Percentiles rank a stretch among this genome's conserved stretches.
Conservation (phyloP, 352 stramenopile species). For the Pythium graminicola region DNA sequence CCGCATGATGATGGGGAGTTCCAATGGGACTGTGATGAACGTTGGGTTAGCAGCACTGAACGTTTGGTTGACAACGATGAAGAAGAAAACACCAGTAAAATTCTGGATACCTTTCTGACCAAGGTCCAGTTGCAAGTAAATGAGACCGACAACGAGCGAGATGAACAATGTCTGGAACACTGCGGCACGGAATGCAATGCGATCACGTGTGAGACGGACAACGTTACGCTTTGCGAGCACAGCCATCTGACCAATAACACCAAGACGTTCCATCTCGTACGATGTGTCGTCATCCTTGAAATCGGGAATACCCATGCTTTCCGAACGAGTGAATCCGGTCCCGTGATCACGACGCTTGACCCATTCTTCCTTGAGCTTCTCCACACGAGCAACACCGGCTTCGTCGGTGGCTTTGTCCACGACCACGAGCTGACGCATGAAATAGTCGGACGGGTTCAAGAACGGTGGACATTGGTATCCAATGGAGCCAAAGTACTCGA, state of each 20-base stretch:
- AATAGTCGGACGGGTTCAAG: slow-evolving; percentile 61
- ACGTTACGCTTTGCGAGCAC: slow-evolving; percentile 25
- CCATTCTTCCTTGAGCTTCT: slow-evolving; percentile 41
- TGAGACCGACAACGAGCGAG: slow-evolving; percentile 31
- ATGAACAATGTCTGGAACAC: slow-evolving; percentile 30
- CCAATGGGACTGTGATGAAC: slow-evolving; percentile 23
- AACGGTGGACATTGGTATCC: slow-evolving; percentile 50
- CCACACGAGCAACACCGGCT: slow-evolving; percentile 22
- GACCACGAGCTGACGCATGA: slow-evolving; percentile 44
- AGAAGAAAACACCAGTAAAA: slow-evolving; percentile 40
- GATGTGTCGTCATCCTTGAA: too few species aligned
- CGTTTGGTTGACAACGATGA: slow-evolving; percentile 29
- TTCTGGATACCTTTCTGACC: slow-evolving; percentile 35
- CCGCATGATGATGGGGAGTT: slow-evolving; percentile 28
- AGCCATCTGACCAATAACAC: slow-evolving; percentile 8
- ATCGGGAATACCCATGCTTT: too few species aligned
- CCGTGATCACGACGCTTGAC: not conserved
- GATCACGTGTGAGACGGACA: slow-evolving; percentile 26
- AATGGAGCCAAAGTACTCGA: slow-evolving; percentile 48
- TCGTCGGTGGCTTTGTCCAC: slow-evolving; percentile 27
- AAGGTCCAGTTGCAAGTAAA: slow-evolving; percentile 42
- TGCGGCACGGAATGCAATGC: slow-evolving; percentile 21
- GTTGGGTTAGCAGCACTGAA: slow-evolving; percentile 22
- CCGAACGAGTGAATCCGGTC: too few species aligned
- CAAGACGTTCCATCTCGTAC: not conserved